Conservation (phyloP, 176 grass and related monocot genomes). For the Triticum urartu region DNA sequence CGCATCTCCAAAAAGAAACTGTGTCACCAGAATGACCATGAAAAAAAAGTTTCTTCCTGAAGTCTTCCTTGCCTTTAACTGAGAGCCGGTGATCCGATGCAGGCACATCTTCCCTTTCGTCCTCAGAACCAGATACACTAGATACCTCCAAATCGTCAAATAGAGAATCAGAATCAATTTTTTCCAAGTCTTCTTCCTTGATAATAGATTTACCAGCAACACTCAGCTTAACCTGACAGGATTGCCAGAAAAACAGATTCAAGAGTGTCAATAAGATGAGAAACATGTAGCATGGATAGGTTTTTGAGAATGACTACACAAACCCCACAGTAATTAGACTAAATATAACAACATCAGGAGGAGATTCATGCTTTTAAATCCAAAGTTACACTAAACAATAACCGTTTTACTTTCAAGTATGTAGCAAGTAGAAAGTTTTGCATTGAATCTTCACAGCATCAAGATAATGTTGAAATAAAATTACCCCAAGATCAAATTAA, state of each 20-base stretch:
- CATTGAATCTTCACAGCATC: background rate
- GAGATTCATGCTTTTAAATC: background rate
- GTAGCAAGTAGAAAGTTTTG: background rate
- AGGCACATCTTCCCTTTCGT: constrained; percentile 60
- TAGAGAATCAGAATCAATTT: constrained; percentile 57
- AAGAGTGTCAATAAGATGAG: background rate
- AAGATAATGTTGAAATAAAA: background rate
- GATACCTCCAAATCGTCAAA: constrained; percentile 85
- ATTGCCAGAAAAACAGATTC: constrained; percentile 17
- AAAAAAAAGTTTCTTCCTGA: constrained; percentile 79
- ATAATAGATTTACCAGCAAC: constrained; percentile 85
- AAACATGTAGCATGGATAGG: background rate
- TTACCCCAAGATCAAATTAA: background rate
- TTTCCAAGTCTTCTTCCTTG: constrained; percentile 85
- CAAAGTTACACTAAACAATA: background rate
- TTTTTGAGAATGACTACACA: background rate
- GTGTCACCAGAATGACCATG: constrained; percentile 43
- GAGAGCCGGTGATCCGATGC: constrained; percentile 33
- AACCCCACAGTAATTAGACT: background rate
- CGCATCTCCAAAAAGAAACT: constrained; percentile 65
- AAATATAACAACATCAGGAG: background rate
- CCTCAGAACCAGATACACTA: constrained; percentile 95
- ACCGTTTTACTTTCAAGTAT: background rate
- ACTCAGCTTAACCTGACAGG: constrained; percentile 72
- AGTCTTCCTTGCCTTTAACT: constrained; percentile 61